Percentiles rank a stretch among this genome's conserved stretches.
phyloP scores from a whole-genome alignment of 257 asterid species.

The Solanum piurae region DNA sequence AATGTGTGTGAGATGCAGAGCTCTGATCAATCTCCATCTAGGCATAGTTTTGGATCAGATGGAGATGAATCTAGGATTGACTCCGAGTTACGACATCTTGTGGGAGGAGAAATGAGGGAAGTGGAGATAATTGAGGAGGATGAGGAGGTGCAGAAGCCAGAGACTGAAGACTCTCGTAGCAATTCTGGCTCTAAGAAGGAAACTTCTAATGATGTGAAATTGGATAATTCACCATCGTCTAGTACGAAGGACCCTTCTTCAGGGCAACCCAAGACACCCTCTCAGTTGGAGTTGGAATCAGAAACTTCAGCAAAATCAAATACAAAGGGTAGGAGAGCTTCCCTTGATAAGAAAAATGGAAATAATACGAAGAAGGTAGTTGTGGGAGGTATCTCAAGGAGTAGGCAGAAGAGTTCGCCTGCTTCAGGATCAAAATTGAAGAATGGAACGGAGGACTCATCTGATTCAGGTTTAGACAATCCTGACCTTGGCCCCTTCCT shows the following conservation, averaged over 20 bases:
- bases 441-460: constrained; percentile 33
- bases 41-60: constrained; percentile 87
- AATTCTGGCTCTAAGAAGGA: constrained; percentile 37
- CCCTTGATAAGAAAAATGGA: constrained; percentile 25
- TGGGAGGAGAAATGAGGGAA: constrained; percentile 78
- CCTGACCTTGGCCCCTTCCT: constrained; percentile 85
- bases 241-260: constrained; percentile 26
- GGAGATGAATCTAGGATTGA: constrained; percentile 89
- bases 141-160: constrained; percentile 44
- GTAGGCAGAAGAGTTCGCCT: constrained; percentile 2
- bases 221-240: constrained; percentile 28
- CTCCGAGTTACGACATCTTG: constrained; percentile 81
- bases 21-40: constrained; percentile 87
- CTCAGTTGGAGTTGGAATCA: constrained; percentile 28
- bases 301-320: constrained; percentile 40
- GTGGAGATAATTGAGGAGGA: constrained; percentile 78
- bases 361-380: constrained; percentile 21
- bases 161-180: constrained; percentile 24
- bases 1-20: constrained; percentile 96
- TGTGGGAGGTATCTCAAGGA: constrained; percentile 17
- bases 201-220: constrained; percentile 15
- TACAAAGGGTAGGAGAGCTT: constrained; percentile 40
- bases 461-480: constrained; percentile 47
- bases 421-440: constrained; percentile 31
- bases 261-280: constrained; percentile 28